Conservation (phyloP, 2,329 filamentous ascomycete genomes). For the Lachnellula subtilissima region DNA sequence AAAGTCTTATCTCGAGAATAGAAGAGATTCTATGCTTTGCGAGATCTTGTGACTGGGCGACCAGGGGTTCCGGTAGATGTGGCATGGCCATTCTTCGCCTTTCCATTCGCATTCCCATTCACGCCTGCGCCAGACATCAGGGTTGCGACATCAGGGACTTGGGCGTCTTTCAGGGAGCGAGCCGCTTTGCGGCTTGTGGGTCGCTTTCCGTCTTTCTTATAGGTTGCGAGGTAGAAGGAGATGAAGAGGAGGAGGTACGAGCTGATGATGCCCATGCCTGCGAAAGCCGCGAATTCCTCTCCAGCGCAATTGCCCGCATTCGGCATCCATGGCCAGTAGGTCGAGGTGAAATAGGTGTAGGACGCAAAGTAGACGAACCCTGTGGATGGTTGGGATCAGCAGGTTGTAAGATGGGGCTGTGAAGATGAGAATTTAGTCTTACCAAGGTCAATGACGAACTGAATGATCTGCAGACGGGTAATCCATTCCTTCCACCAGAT, state of each 20-base stretch:
- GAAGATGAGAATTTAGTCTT: constrained; percentile 27
- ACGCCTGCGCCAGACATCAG: constrained; percentile 36
- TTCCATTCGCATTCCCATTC: constrained; percentile 42
- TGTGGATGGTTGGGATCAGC: constrained; percentile 39
- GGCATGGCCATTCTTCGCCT: constrained; percentile 43
- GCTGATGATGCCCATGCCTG: constrained; percentile 85
- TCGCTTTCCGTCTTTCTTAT: constrained; percentile 80
- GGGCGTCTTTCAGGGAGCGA: constrained; percentile 40
- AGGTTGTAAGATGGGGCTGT: neutral
- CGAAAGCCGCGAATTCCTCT: constrained; percentile 93
- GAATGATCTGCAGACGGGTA: constrained; percentile 92
- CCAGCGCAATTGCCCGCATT: constrained; percentile 84
- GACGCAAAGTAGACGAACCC: constrained; percentile 98
- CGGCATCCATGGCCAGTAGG: constrained; percentile 81
- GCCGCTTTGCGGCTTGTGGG: constrained; percentile 74
- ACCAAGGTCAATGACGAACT: constrained; percentile 97
- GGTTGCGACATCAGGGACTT: constrained; percentile 31
- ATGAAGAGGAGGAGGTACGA: constrained; percentile 98
- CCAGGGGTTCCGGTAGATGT: constrained; percentile 33
- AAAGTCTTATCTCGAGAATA: neutral
- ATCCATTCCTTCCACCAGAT: constrained; percentile 99
- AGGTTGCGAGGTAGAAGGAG: constrained; percentile 96
- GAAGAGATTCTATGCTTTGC: constrained; percentile 28
- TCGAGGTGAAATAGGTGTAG: constrained; percentile 96
- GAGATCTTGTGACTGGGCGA: constrained; percentile 30